Percentiles rank a stretch among this genome's conserved stretches.
These are phyloP conservation scores for Gryganskiella cystojenkinii DNA, from an alignment of 192 early-diverging fungal species.

Conservation along the genomic window DNA sequence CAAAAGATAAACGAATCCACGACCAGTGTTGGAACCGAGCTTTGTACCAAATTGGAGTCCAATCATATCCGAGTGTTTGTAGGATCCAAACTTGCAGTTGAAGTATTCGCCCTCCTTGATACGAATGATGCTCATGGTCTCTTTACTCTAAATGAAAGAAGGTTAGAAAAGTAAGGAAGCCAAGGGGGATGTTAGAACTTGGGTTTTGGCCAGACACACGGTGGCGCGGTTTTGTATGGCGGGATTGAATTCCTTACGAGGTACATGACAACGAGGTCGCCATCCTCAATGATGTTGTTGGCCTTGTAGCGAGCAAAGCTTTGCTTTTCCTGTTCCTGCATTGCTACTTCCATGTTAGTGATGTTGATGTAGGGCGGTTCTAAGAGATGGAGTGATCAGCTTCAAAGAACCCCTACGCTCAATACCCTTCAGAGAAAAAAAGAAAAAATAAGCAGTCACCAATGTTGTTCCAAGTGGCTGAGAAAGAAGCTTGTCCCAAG, in stretches of 20 bases:
- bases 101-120: constrained; percentile 69
- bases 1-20: constrained; percentile 86
- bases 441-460: constrained; percentile 12
- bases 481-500: neutral
- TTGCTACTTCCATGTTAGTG: constrained; percentile 21
- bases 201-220: no score
- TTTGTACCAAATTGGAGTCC: constrained; percentile 88
- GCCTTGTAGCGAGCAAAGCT: constrained; percentile 53
- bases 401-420: neutral
- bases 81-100: constrained; percentile 86
- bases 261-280: constrained; percentile 83
- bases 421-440: constrained; percentile 7
- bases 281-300: constrained; percentile 70
- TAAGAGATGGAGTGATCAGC: no score
- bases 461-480: constrained; percentile 5
- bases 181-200: constrained; percentile 63
- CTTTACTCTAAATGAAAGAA: constrained; percentile 64
- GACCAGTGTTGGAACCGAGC: constrained; percentile 70
- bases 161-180: neutral
- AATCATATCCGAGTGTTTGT: constrained; percentile 85
- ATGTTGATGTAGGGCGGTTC: neutral
- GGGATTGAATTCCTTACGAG: constrained; percentile 58
- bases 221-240: neutral
- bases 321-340: constrained; percentile 29
- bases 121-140: constrained; percentile 72